Percentiles rank a stretch among this genome's conserved stretches.
These are phyloP conservation scores for Yueomyces sp. DNA, from an alignment of 1,139 yeast species.

Conservation along the genomic window DNA sequence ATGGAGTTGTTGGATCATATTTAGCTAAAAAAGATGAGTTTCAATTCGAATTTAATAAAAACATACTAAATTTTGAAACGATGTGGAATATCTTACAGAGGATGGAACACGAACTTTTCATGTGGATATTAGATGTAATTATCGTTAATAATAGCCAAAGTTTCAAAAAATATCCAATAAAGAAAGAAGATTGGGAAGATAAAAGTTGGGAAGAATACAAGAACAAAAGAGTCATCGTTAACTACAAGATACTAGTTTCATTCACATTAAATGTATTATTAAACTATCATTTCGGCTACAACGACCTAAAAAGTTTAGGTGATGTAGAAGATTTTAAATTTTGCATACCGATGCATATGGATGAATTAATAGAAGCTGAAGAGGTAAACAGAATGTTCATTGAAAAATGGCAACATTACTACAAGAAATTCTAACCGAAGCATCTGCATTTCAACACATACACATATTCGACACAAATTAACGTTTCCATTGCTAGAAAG, in stretches of 20 bases:
- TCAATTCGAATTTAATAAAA: slow-evolving; percentile 14
- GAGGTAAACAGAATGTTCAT: slow-evolving; percentile 15
- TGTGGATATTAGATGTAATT: slow-evolving; percentile 24
- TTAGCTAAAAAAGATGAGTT: slow-evolving; percentile 15
- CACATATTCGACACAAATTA: not conserved
- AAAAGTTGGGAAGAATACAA: slow-evolving; percentile 17
- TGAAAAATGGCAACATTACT: slow-evolving; percentile 23
- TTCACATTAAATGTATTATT: slow-evolving; percentile 27
- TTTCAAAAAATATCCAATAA: slow-evolving; percentile 9
- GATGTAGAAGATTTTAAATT: slow-evolving; percentile 12
- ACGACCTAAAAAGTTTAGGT: slow-evolving; percentile 25
- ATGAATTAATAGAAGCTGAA: slow-evolving; percentile 12
- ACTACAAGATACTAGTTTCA: slow-evolving; percentile 28
- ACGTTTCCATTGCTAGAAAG: too few relatives aligned
- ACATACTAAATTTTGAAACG: slow-evolving; percentile 15
- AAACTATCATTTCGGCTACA: slow-evolving; percentile 38
- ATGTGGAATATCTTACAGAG: slow-evolving; percentile 22
- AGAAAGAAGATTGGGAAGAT: slow-evolving; percentile 5
- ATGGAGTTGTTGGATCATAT: slow-evolving; percentile 12
- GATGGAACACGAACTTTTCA: slow-evolving; percentile 16
- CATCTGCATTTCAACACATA: not conserved
- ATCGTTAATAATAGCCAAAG: slow-evolving; percentile 14
- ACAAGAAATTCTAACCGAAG: slow-evolving; percentile 17
- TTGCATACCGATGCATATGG: slow-evolving; percentile 17
- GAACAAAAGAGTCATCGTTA: slow-evolving; percentile 15